Evolutionary conservation across 2,329 filamentous ascomycete species (phyloP), one percentile per base, ranked within the genome.

Genomic region (Arthrobotrys entomopaga): DNA sequence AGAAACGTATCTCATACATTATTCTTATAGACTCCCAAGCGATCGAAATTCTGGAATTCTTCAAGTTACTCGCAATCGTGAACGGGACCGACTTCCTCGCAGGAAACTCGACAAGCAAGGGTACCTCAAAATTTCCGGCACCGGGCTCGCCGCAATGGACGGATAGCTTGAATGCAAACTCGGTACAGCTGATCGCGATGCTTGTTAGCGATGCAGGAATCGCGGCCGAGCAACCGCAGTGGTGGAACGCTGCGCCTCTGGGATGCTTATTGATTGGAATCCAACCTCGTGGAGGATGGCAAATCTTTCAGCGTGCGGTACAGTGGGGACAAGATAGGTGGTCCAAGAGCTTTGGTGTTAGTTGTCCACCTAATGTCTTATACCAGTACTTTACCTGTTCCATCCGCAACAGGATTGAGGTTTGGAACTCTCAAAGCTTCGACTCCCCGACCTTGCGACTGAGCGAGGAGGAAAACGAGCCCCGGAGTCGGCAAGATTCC

Each of bases 221-320:
- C n/a, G 67, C 67, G 13, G 60, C 57, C 8, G 60, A 60, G 26
- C 43, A 65, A 26, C 67, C 67, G 15, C 57, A 72, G 34, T 65
- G 59, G 67, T 72, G 67, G 67, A 72, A 72, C 10, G 46, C 40
- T 34, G 49, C 59, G n/a, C 60, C 67, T 15, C 60, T 72, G 10
- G 67, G 67, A 22, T 72, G 67, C 38, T 38, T 72, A 2, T 61
- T 72, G 38, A 72, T 72, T 42, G 67, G 67, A 1, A 57, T 72
- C 16, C 67, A 72, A 58, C 67, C 67, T 50, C 59, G 67, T 10
- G 67, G 67, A n/a, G 59, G 67, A 5, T 72, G 67, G 67, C 67
- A 72, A 61, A 65, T 72, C 48, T 42, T 72, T 29, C 67, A 72
- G 49, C 52, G 67, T 8, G 40, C 52, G 7, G 67, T 72, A 11